These are phyloP conservation scores for Berberis thunbergii DNA, from an alignment of 164 flowering plant species.

Conservation along the genomic window DNA sequence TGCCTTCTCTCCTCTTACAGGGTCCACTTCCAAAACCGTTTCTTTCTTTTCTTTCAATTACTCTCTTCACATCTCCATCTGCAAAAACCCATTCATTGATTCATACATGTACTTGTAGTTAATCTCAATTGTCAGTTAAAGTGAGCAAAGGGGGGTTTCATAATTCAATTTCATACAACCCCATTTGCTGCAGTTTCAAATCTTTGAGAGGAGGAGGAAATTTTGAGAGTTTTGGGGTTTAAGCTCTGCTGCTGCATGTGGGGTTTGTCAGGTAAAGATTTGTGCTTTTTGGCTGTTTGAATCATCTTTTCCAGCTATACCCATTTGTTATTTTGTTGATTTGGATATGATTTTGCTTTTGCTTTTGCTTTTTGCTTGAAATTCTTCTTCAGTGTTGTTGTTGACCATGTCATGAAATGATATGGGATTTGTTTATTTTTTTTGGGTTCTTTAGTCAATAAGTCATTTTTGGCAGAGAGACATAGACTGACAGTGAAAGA, in stretches of 20 bases:
- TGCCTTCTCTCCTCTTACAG: not conserved
- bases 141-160: too few species aligned
- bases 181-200: too few species aligned
- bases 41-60: not conserved
- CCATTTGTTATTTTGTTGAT: conserved; percentile 10
- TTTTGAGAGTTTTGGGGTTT: too few species aligned
- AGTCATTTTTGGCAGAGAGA: conserved; percentile 2
- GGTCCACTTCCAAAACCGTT: not conserved
- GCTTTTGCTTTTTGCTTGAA: not conserved
- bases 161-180: too few species aligned
- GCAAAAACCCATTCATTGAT: too few species aligned
- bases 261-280: not conserved
- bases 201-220: too few species aligned
- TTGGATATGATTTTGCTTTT: too few species aligned
- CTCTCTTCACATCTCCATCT: not conserved
- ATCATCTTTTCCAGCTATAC: conserved; percentile 5
- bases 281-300: not conserved
- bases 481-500: conserved; percentile 18
- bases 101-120: too few species aligned
- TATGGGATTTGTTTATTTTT: not conserved
- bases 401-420: not conserved
- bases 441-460: too few species aligned
- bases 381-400: not conserved
- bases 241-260: too few species aligned
- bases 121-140: too few species aligned